Evolutionary conservation across 768 basidiomycete genomes (phyloP), one percentile per base, ranked within the genome.

Genomic region (Phylloporus sp.): DNA sequence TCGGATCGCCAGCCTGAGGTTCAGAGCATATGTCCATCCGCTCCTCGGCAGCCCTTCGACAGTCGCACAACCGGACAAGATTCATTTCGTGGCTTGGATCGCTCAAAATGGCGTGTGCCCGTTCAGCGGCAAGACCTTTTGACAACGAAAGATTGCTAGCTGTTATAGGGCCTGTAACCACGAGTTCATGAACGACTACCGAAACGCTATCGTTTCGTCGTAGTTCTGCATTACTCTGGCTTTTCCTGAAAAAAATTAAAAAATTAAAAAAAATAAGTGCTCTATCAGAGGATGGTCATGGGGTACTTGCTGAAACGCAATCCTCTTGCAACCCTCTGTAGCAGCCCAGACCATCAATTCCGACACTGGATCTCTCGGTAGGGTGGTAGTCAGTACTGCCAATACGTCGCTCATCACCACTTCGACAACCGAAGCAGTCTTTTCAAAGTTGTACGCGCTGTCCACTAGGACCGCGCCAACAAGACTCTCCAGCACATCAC

Each of bases 401-500:
- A 94, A 64, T 3, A 92, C 69, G 33, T 86, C 86, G 21, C 71
- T 70, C 80, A 93, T 84, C 18, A 81, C 67, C 35, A 69, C 53
- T 61, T 84, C 78, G 18, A 82, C 74, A 15, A 90, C 72, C 0
- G 69, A 69, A 14, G 77, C 76, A 4, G 82, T 79, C 48, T 72
- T 78, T 41, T 90, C 87, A 49, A 86, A 82, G 52, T 89, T 68
- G 58, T 84, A 89, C 5, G 76, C 81, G 5, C 80, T 78, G 65
- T 95, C 92, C 34, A 94, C 77, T 23, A 95, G 76, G 17, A 95
- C 71, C 3, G 89, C 90, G 1, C 90, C 92, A 27, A 92, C 69
- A 6, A 94, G 67, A 43, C 90, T 86, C 66, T 95, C 92, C 43
- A 94, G 74, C 5, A 90, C 78, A 59, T 95, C 92, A 46, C 86